A percentile compares a stretch with the other conserved stretches of the same genome.
phyloP scores from a whole-genome alignment of 2,329 filamentous ascomycete species.

The Hymenoscyphus occultus region DNA sequence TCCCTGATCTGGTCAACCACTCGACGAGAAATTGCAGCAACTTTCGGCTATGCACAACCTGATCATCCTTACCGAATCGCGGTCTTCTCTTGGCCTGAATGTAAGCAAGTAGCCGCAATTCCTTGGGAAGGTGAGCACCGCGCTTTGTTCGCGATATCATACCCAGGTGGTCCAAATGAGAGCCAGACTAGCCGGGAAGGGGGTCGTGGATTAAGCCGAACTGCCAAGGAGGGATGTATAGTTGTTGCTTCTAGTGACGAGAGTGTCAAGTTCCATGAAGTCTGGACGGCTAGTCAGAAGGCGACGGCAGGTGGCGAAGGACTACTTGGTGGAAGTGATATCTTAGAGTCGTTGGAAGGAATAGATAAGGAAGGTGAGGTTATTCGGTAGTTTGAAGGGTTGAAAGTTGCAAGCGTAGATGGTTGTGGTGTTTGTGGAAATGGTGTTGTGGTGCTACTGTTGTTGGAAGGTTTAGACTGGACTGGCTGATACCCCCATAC shows the following conservation, averaged over 20 bases:
- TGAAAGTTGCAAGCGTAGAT: background rate
- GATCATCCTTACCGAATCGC: slow-evolving; percentile 87
- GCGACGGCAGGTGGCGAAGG: slow-evolving; percentile 52
- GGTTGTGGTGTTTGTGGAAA: background rate
- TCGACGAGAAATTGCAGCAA: slow-evolving; percentile 83
- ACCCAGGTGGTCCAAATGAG: slow-evolving; percentile 60
- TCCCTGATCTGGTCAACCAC: slow-evolving; percentile 86
- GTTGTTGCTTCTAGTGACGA: slow-evolving; percentile 90
- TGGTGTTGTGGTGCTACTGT: background rate
- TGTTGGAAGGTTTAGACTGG: slow-evolving; percentile 4
- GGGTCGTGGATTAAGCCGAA: slow-evolving; percentile 53
- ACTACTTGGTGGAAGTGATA: slow-evolving; percentile 76
- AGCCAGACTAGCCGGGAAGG: slow-evolving; percentile 42
- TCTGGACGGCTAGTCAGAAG: slow-evolving; percentile 71
- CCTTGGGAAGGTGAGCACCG: slow-evolving; percentile 78
- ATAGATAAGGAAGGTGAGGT: slow-evolving; percentile 71
- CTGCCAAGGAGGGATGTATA: slow-evolving; percentile 73
- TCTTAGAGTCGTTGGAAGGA: slow-evolving; percentile 77
- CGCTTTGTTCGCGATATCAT: slow-evolving; percentile 84
- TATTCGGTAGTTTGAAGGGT: slow-evolving; percentile 52
- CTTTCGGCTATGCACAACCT: slow-evolving; percentile 89
- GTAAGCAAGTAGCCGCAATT: slow-evolving; percentile 78
- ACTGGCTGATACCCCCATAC: slow-evolving; percentile 9
- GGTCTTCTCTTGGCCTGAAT: slow-evolving; percentile 92
- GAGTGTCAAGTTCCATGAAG: slow-evolving; percentile 91